Conservation (phyloP, 495 filamentous ascomycete genomes). For the Lasiosphaeria miniovina region DNA sequence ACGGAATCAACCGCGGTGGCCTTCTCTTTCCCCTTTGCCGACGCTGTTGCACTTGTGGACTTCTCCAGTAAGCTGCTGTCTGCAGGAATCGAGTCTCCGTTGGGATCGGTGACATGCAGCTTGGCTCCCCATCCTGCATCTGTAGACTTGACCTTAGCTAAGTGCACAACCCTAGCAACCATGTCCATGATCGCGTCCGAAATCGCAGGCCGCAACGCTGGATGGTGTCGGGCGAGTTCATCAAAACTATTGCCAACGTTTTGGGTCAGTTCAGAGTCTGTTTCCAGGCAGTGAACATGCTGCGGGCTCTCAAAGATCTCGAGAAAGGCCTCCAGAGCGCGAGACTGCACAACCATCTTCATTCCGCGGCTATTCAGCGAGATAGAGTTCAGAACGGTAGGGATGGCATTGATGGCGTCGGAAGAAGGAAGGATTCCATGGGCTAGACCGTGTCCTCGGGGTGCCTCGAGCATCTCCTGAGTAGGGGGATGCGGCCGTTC, state of each 20-base stretch:
- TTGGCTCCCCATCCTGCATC: slow-evolving; percentile 72
- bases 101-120: slow-evolving; percentile 59
- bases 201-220: slow-evolving; percentile 71
- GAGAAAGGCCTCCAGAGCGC: slow-evolving; percentile 79
- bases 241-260: slow-evolving; percentile 83
- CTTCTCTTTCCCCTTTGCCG: slow-evolving; percentile 41
- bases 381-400: slow-evolving; percentile 86
- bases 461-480: slow-evolving; percentile 37
- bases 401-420: slow-evolving; percentile 83
- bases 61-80: slow-evolving; percentile 33
- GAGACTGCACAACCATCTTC: slow-evolving; percentile 80
- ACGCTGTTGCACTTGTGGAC: slow-evolving; percentile 2
- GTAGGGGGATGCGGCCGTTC: slow-evolving; percentile 44
- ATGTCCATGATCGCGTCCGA: slow-evolving; percentile 78
- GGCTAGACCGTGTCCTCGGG: slow-evolving; percentile 52
- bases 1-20: slow-evolving; percentile 34
- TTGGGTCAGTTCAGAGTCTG: slow-evolving; percentile 62
- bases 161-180: slow-evolving; percentile 68
- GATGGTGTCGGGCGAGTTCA: slow-evolving; percentile 92
- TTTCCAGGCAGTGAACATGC: slow-evolving; percentile 78
- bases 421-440: slow-evolving; percentile 75
- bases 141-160: slow-evolving; percentile 66
- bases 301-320: slow-evolving; percentile 90
- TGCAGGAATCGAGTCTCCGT: slow-evolving; percentile 53
- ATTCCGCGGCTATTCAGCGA: slow-evolving; percentile 88